phyloP scores from a whole-genome alignment of 768 basidiomycete species.

The Rhizopogon sp. region DNA sequence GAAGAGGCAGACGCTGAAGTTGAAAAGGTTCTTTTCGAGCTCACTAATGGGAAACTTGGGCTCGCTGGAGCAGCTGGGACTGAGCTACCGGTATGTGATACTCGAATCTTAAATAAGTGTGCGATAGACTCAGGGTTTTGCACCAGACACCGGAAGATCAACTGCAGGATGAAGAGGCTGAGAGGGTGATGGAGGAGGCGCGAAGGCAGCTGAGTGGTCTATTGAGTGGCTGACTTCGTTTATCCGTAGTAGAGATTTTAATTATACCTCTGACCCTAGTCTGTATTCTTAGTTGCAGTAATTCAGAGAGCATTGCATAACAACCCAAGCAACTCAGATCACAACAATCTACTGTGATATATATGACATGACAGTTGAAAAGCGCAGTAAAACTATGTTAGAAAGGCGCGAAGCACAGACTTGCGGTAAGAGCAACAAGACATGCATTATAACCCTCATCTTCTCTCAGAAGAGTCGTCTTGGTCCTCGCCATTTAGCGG shows the following conservation, averaged over 20 bases:
- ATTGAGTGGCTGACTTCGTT: conserved; percentile 42
- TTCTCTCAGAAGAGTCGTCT: conserved; percentile 38
- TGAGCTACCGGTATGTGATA: conserved; percentile 66
- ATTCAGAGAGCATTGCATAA: neutral
- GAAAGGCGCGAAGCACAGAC: conserved; percentile 45
- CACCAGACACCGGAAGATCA: conserved; percentile 54
- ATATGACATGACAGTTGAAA: neutral
- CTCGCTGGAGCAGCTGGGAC: conserved; percentile 69
- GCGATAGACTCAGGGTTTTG: conserved; percentile 1
- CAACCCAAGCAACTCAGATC: too few species aligned
- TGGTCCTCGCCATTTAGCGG: conserved; percentile 78
- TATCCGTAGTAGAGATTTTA: neutral
- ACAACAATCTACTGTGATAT: too few species aligned
- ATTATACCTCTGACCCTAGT: neutral
- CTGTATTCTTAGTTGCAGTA: neutral
- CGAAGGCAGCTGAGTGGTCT: conserved; percentile 85
- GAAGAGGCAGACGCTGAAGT: conserved; percentile 98
- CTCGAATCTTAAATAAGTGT: neutral
- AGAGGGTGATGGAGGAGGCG: conserved; percentile 87
- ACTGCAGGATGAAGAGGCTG: conserved; percentile 75
- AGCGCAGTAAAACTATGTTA: conserved; percentile 25
- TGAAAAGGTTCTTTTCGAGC: conserved; percentile 91
- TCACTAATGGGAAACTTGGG: conserved; percentile 95
- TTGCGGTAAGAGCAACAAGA: conserved; percentile 21
- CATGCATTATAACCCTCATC: conserved; percentile 70